Conservation (phyloP, 2,329 filamentous ascomycete genomes). For the Neonectria magnoliae region DNA sequence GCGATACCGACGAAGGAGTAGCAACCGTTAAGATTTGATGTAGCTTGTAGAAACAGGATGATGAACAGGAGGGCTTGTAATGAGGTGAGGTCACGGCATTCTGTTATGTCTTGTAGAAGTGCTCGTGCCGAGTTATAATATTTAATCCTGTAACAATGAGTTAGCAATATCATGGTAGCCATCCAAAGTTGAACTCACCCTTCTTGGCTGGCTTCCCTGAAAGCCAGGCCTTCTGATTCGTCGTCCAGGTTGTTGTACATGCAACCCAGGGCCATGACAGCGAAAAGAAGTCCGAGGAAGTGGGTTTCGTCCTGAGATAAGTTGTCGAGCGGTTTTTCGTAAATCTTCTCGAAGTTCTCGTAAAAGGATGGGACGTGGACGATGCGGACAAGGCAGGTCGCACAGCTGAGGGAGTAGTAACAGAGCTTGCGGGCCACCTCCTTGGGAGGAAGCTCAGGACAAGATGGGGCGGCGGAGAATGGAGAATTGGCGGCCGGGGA, state of each 20-base stretch:
- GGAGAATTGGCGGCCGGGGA: constrained; percentile 72
- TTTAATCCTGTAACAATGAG: constrained; percentile 65
- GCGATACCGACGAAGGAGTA: constrained; percentile 85
- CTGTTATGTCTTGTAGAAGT: constrained; percentile 72
- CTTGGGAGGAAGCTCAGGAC: constrained; percentile 75
- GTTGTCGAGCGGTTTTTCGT: constrained; percentile 72
- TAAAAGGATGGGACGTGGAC: constrained; percentile 87
- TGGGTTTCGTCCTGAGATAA: constrained; percentile 72
- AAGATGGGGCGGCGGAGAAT: constrained; percentile 60
- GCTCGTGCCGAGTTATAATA: constrained; percentile 76
- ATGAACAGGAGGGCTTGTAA: constrained; percentile 82
- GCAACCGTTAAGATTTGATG: constrained; percentile 80
- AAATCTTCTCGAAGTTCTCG: constrained; percentile 79
- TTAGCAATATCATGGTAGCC: constrained; percentile 30
- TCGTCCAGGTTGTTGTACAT: constrained; percentile 73
- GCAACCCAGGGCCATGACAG: constrained; percentile 76
- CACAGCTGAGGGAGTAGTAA: constrained; percentile 65
- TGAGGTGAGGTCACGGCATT: constrained; percentile 78
- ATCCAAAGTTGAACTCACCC: constrained; percentile 55
- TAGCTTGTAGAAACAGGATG: constrained; percentile 82
- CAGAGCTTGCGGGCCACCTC: constrained; percentile 64
- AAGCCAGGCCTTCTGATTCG: constrained; percentile 58
- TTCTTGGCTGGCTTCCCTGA: constrained; percentile 64
- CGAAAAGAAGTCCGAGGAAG: constrained; percentile 76
- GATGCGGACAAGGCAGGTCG: constrained; percentile 71